Base-by-base conservation (phyloP, 2,329 filamentous ascomycete species). In the Pseudofabraea citricarpa region DNA sequence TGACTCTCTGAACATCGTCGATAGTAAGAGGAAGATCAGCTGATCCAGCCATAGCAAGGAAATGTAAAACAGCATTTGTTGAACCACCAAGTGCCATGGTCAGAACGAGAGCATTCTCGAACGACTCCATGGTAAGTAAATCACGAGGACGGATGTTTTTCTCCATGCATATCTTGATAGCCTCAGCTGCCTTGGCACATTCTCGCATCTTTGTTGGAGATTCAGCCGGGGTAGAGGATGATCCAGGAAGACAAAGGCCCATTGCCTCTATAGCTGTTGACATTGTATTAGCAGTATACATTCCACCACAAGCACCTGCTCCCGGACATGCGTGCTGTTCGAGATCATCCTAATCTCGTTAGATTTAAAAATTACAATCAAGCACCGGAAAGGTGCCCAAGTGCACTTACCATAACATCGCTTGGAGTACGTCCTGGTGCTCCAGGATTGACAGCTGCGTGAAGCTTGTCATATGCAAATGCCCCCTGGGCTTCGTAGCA, bases 401-500 rank as follows among this genome's bases (percentile, higher is more conserved):
- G n/a, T n/a, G n/a, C n/a, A 16, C 40, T 35, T 33, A 41, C 40
- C 70, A 94, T 79, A 44, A 95, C 87, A 55, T 95, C 87, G 45
- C 82, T 79, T 40, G 85, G 78, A 1, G 73, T 84, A 49, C 85
- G 83, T 38, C 81, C 79, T 3, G 76, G 75, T 44, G 81, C 68
- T 12, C 75, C 80, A 10, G 78, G 70, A 51, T 72, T 65, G 38
- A 76, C 81, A 45, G 84, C 79, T 4, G 87, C 83, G 51, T 89
- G 81, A 20, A 96, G 75, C 10, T 75, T 82, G 55, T 85, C 80
- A 63, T 95, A 95, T 23, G 79, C 73, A 61, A 85, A 88, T 9
- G 90, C 90, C 6, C 91, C 91, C 12, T 86, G 77, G 1, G 88
- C 89, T 66, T 96, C 90, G 62, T 90, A 93, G 62, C 88, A 94